phyloP scores from a whole-genome alignment of 2,329 filamentous ascomycete species.

The Alternaria dauci region DNA sequence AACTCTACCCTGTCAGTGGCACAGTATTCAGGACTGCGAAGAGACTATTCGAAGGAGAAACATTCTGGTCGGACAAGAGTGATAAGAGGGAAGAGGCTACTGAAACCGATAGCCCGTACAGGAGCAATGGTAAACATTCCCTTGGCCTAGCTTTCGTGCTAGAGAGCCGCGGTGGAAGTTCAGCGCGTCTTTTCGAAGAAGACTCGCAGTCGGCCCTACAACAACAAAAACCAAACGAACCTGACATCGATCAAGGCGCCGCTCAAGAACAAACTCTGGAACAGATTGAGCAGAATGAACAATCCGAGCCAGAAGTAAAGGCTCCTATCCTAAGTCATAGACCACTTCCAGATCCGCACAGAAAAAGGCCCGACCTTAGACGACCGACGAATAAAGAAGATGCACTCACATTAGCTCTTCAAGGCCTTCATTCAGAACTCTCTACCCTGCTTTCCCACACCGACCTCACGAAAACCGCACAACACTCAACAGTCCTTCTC shows the following conservation, averaged over 20 bases:
- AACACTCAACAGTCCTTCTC: not conserved
- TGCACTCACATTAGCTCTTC: slow-evolving; percentile 3
- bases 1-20: slow-evolving; percentile 33
- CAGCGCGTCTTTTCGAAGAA: slow-evolving; percentile 21
- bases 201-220: not conserved
- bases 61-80: slow-evolving; percentile 32
- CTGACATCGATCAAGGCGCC: not conserved
- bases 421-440: slow-evolving; percentile 7
- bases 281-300: slow-evolving; percentile 7
- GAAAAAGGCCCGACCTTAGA: slow-evolving; percentile 9
- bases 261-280: slow-evolving; percentile 1
- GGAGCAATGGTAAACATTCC: slow-evolving; percentile 23
- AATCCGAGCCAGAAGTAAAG: not conserved
- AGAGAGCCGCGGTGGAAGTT: slow-evolving; percentile 21
- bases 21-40: slow-evolving; percentile 51
- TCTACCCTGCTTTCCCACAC: slow-evolving; percentile 4
- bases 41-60: slow-evolving; percentile 48
- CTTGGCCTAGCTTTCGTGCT: slow-evolving; percentile 33
- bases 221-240: not conserved
- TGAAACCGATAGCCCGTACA: slow-evolving; percentile 5
- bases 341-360: slow-evolving; percentile 11
- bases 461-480: not conserved
- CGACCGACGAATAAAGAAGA: not conserved
- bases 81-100: not conserved
- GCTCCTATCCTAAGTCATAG: slow-evolving; percentile 4